phyloP scores from a whole-genome alignment of 257 asterid species.

The Capsicum rhomboideum region DNA sequence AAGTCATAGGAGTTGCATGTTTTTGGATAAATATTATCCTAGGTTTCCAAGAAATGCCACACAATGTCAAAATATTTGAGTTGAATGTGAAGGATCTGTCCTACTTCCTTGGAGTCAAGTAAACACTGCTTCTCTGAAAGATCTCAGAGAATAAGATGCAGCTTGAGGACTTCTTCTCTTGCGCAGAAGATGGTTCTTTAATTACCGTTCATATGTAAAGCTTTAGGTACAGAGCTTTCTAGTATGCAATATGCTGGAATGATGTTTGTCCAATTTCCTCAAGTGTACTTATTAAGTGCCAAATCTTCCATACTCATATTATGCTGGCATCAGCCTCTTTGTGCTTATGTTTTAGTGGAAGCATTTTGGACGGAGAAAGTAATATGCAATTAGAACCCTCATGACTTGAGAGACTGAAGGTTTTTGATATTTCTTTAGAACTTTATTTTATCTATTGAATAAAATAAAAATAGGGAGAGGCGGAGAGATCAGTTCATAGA shows the following conservation, averaged over 20 bases:
- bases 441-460: not conserved
- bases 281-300: not conserved
- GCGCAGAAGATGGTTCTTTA: not conserved
- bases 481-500: not conserved
- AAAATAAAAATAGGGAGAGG: not conserved
- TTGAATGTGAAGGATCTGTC: not conserved
- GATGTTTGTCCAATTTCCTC: not conserved
- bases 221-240: not conserved
- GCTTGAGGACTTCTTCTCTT: not conserved
- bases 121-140: not conserved
- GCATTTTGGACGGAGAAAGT: not conserved
- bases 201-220: not conserved
- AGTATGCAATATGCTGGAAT: not conserved
- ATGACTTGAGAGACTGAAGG: not conserved
- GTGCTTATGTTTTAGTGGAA: not conserved
- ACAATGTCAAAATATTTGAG: not conserved
- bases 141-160: not conserved
- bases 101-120: not conserved
- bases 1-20: not conserved
- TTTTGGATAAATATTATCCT: not conserved
- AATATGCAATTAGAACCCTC: not conserved
- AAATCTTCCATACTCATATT: not conserved
- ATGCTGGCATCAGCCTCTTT: not conserved
- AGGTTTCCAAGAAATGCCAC: not conserved
- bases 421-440: not conserved